A percentile compares a stretch with the other conserved stretches of the same genome.
phyloP scores from a whole-genome alignment of 305 asterid species.

The Salvia sclarea region DNA sequence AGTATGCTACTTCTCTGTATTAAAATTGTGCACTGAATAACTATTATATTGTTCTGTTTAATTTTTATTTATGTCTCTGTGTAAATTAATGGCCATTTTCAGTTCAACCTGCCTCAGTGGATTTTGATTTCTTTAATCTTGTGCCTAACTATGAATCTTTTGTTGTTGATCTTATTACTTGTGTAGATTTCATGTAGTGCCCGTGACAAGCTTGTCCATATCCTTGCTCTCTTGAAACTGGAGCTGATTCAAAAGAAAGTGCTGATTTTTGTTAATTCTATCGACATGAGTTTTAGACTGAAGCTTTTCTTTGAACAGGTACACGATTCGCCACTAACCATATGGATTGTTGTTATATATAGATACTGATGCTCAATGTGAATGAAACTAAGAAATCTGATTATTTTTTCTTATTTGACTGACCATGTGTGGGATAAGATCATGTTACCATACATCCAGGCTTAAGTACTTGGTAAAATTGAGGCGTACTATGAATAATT shows the following conservation, averaged over 20 bases:
- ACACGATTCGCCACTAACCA: slow-evolving; percentile 21
- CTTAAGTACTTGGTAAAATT: background rate
- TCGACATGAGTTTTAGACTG: slow-evolving; percentile 83
- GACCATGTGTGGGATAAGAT: background rate
- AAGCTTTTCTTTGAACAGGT: slow-evolving; percentile 92
- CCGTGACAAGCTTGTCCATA: slow-evolving; percentile 75
- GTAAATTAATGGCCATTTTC: slow-evolving; percentile 10
- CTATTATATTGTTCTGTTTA: background rate
- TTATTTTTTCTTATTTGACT: background rate
- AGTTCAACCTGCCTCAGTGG: slow-evolving; percentile 10
- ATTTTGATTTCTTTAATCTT: slow-evolving; percentile 9
- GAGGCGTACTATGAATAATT: background rate
- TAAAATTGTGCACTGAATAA: slow-evolving; percentile 8
- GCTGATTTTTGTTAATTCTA: slow-evolving; percentile 79
- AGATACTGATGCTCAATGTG: slow-evolving; percentile 14
- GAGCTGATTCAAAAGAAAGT: slow-evolving; percentile 86
- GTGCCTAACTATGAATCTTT: slow-evolving; percentile 11
- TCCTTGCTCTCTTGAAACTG: slow-evolving; percentile 79
- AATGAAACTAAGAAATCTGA: background rate
- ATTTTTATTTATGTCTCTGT: background rate
- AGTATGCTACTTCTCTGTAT: background rate
- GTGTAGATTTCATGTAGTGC: slow-evolving; percentile 71
- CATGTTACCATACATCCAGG: background rate
- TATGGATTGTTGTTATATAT: background rate
- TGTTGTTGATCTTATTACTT: slow-evolving; percentile 30